phyloP scores from a whole-genome alignment of 371 early-diverging fungal genomes.

The Zopfochytrium polystomum region DNA sequence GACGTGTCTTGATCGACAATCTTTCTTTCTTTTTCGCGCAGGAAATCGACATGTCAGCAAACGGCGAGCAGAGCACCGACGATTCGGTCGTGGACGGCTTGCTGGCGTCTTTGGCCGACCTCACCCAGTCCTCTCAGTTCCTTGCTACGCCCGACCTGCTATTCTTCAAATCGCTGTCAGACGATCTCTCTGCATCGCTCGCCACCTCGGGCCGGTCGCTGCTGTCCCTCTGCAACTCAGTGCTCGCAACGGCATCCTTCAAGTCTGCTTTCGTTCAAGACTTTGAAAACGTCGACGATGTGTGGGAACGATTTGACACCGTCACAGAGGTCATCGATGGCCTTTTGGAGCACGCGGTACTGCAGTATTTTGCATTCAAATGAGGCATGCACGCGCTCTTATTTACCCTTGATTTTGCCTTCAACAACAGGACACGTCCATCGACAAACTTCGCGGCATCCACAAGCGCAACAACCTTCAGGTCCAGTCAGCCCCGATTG shows the following conservation, averaged over 20 bases:
- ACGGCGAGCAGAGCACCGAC: no score
- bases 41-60: no score
- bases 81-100: no score
- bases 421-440: conserved; percentile 42
- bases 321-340: conserved; percentile 78
- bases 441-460: conserved; percentile 58
- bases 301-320: conserved; percentile 60
- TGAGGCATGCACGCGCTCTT: background rate
- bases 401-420: conserved; percentile 38
- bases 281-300: conserved; percentile 56
- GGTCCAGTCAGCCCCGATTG: background rate
- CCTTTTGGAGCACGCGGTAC: conserved; percentile 65
- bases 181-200: background rate
- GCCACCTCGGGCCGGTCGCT: background rate
- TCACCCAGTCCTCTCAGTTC: background rate
- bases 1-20: no score
- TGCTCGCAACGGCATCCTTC: background rate
- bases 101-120: background rate
- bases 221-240: background rate
- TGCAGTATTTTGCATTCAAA: background rate
- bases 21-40: no score
- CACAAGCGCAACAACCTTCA: conserved; percentile 26
- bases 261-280: background rate
- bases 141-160: background rate
- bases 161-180: background rate